A percentile compares a stretch with the other conserved stretches of the same genome.
phyloP scores from a whole-genome alignment of 116 monocot genomes.

The Iris pallida region DNA sequence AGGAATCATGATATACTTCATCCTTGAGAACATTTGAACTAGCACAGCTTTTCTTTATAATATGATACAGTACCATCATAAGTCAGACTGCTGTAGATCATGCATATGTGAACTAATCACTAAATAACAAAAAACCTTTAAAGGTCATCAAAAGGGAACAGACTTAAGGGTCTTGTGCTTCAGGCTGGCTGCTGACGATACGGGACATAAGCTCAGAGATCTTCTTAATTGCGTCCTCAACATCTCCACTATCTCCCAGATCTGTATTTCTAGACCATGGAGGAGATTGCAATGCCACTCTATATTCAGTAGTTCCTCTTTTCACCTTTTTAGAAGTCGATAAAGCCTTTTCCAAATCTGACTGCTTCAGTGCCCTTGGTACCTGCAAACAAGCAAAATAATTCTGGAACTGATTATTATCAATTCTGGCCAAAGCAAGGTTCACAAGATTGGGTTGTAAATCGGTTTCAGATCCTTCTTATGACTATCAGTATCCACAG shows the following conservation, averaged over 20 bases:
- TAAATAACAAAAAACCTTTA: background rate
- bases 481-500: background rate
- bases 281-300: slow-evolving; percentile 23
- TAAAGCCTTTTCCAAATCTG: slow-evolving; percentile 61
- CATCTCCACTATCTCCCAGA: slow-evolving; percentile 42
- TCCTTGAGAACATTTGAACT: too few species aligned
- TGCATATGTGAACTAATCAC: background rate
- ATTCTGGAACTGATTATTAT: background rate
- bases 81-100: too few species aligned
- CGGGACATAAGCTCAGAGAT: slow-evolving; percentile 64
- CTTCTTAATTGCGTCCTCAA: slow-evolving; percentile 59
- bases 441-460: background rate
- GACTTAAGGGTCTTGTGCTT: slow-evolving; percentile 25
- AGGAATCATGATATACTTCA: too few species aligned
- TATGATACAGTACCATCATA: too few species aligned
- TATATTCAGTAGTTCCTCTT: slow-evolving; percentile 21
- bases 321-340: slow-evolving; percentile 48
- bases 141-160: background rate
- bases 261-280: slow-evolving; percentile 13
- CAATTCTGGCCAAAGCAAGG: background rate
- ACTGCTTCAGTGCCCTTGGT: slow-evolving; percentile 60
- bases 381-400: slow-evolving; percentile 27
- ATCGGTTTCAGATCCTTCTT: background rate
- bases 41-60: too few species aligned
- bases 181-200: slow-evolving; percentile 39